Evolutionary conservation across 1,284 basidiomycete genomes (phyloP).

Genomic region (Mrakiaceae sp.): DNA sequence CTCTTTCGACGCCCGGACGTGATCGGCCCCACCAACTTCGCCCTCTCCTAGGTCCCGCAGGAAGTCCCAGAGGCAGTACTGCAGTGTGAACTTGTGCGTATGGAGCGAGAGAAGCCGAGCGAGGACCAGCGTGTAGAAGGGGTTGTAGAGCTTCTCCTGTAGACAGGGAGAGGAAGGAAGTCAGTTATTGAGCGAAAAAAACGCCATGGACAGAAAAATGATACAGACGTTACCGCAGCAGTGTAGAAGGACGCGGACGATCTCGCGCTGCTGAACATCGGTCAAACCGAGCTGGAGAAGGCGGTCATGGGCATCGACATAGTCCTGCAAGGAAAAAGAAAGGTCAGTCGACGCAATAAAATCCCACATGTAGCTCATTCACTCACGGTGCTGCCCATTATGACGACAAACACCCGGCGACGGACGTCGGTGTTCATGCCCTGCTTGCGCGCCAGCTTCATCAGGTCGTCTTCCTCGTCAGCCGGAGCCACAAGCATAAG

Average conservation of each 20-base stretch:
- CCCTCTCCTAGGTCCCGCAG: conserved; percentile 79
- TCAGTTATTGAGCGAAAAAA: not conserved
- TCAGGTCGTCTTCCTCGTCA: conserved; percentile 44
- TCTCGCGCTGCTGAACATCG: conserved; percentile 87
- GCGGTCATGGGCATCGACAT: conserved; percentile 80
- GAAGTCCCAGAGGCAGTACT: conserved; percentile 97
- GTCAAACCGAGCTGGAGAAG: conserved; percentile 70
- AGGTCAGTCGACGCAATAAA: conserved; percentile 11
- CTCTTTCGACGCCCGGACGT: conserved; percentile 53
- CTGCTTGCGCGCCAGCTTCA: conserved; percentile 75
- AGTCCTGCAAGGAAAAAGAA: conserved; percentile 51
- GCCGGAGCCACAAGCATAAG: not conserved
- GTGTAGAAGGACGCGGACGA: conserved; percentile 80
- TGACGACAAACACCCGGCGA: conserved; percentile 75
- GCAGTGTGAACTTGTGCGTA: conserved; percentile 73
- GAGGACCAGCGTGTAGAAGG: conserved; percentile 82
- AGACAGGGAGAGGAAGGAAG: not conserved
- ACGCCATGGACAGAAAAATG: not conserved
- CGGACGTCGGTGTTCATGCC: conserved; percentile 99
- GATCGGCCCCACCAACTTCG: conserved; percentile 65
- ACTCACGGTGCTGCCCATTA: conserved; percentile 85
- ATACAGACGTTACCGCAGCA: conserved; percentile 74
- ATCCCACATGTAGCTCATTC: not conserved
- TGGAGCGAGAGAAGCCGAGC: conserved; percentile 44
- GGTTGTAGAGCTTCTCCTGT: conserved; percentile 86